Evolutionary conservation across 1,139 yeast species (phyloP), one percentile per base, ranked within the genome.

Genomic region (Kodamaea suecica): DNA sequence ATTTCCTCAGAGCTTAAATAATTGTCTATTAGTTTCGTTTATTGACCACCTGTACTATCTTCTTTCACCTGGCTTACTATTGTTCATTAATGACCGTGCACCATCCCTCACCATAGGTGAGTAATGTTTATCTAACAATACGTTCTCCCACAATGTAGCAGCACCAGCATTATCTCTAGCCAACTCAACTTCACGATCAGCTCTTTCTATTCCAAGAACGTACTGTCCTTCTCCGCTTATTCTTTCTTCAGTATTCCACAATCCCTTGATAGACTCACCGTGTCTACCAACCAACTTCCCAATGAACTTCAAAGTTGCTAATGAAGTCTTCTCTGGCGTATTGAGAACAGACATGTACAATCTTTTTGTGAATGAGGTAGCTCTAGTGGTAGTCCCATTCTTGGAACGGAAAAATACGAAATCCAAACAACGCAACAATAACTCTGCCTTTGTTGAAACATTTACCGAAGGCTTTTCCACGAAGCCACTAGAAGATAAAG

Each of bases 141-240:
- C 80, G 36, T 80, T 78, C 53, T 92, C 97, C 95, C 96, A 92
- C 31, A 90, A 63, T 0, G 88, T 83, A 1, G 97, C 95, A 10
- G 94, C 94, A 33, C 82, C 90, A 3, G 95, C 76, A 52, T 90
- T 88, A 47, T 84, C 68, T 57, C 94, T 77, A 47, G 84, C 87
- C 7, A 87, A 77, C 32, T 77, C 81, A 4, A 70, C 67, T 36
- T 64, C 70, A 34, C 59, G 49, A 29, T 54, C 55, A 30, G 74
- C 74, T 19, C 77, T 73, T 35, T 81, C 87, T 47, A 81, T 70
- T 23, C 80, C 77, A 52, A 83, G 82, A 4, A 71, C 66, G 37
- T 96, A 96, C 43, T 81, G 76, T 11, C 85, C 85, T 38, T 68
- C 74, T 11, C 73, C 73, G 36, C 61, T 56, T 27, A 90, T 76